Evolutionary conservation across 2,329 filamentous ascomycete species (phyloP).

Genomic region (Cadophora sp.): DNA sequence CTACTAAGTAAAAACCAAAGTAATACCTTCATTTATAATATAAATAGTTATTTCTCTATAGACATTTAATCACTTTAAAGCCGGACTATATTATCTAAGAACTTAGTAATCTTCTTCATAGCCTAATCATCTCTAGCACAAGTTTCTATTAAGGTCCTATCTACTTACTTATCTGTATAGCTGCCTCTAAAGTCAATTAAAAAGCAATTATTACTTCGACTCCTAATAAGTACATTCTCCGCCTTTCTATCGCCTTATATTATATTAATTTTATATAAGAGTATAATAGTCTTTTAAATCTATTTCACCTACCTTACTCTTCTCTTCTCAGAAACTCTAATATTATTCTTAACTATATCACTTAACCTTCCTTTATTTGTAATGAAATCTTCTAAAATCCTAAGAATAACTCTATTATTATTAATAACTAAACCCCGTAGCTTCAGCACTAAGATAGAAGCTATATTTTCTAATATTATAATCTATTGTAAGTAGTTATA

Average conservation of each 20-base stretch:
- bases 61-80: too few relatives aligned
- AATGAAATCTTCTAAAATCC: neutral
- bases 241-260: neutral
- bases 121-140: neutral
- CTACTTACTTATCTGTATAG: neutral
- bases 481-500: constrained; percentile 29
- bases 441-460: constrained; percentile 26
- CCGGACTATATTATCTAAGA: too few relatives aligned
- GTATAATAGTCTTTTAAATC: neutral
- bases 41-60: too few relatives aligned
- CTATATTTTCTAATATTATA: constrained; percentile 21
- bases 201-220: neutral
- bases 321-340: neutral
- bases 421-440: constrained; percentile 28
- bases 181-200: neutral
- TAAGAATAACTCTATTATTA: constrained; percentile 28
- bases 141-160: neutral
- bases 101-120: neutral
- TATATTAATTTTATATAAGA: neutral
- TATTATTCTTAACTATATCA: neutral
- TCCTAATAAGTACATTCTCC: neutral
- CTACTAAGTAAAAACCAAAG: too few relatives aligned
- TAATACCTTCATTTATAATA: too few relatives aligned
- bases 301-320: neutral
- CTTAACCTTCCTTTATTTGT: neutral